phyloP scores from a whole-genome alignment of 352 stramenopile genomes.

The Blastocystis sp. region DNA sequence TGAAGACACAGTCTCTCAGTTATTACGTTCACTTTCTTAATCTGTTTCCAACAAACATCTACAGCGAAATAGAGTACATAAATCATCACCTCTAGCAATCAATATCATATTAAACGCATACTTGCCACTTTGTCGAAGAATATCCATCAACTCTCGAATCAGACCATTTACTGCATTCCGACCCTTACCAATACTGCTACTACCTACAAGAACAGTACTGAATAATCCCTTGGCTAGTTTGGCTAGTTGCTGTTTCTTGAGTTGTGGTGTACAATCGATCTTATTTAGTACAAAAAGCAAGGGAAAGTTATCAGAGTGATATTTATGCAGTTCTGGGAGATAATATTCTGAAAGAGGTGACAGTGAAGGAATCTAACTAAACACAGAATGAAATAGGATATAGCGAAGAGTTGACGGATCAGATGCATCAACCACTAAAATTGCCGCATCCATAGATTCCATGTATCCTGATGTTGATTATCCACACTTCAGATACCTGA shows the following conservation, averaged over 20 bases:
- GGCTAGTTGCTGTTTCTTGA: background rate
- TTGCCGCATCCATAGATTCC: background rate
- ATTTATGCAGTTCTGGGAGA: background rate
- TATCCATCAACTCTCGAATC: background rate
- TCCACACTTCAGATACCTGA: background rate
- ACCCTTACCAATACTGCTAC: background rate
- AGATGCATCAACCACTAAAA: background rate
- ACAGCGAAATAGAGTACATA: background rate
- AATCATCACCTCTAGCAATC: background rate
- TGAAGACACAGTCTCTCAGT: background rate
- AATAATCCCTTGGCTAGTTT: background rate
- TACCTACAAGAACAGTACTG: background rate
- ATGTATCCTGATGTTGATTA: background rate
- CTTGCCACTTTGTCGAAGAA: background rate
- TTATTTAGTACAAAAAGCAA: background rate
- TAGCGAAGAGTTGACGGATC: background rate
- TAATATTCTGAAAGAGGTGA: background rate
- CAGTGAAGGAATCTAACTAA: background rate
- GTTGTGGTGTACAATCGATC: background rate
- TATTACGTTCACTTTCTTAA: background rate
- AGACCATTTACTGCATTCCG: background rate
- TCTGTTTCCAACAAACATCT: background rate
- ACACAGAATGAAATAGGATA: background rate
- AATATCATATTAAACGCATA: background rate
- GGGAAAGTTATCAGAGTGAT: background rate